Conservation (phyloP, 352 stramenopile genomes). For the Aphanomyces cochlioides region DNA sequence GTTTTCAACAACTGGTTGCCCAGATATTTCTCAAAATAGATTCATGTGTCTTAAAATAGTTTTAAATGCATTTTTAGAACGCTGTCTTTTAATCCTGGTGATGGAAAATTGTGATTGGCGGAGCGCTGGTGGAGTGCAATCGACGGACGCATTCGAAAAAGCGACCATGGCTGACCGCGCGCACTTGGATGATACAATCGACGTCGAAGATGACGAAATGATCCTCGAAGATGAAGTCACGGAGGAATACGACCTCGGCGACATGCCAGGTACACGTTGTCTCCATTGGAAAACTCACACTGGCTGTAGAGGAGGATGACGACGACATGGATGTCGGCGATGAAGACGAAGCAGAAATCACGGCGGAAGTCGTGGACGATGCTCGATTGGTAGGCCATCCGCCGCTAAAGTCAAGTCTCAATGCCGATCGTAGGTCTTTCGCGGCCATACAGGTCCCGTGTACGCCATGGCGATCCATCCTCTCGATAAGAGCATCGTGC, state of each 20-base stretch:
- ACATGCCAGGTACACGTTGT: constrained; percentile 51
- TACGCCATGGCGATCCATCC: constrained; percentile 83
- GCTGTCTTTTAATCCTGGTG: too few relatives aligned
- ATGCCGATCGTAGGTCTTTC: constrained; percentile 51
- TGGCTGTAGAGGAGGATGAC: constrained; percentile 49
- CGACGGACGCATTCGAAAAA: neutral
- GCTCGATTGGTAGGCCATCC: constrained; percentile 50
- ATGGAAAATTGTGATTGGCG: neutral
- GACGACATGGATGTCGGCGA: constrained; percentile 56
- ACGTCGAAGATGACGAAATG: constrained; percentile 59
- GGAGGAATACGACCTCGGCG: constrained; percentile 80
- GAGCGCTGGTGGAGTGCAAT: constrained; percentile 8
- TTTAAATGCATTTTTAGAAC: too few relatives aligned
- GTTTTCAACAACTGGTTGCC: too few relatives aligned
- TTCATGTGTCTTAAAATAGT: too few relatives aligned
- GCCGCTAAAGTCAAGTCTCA: constrained; percentile 12
- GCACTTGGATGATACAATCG: constrained; percentile 9
- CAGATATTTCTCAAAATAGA: too few relatives aligned
- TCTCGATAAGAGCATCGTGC: constrained; percentile 69
- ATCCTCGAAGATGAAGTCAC: constrained; percentile 76
- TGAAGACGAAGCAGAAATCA: constrained; percentile 59
- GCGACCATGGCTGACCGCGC: constrained; percentile 11
- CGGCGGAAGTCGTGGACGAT: constrained; percentile 68
- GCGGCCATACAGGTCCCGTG: constrained; percentile 69
- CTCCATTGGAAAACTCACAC: neutral